These are phyloP conservation scores for Zasmidium citrigriseum DNA, from an alignment of 2,329 filamentous ascomycete species.

Conservation along the genomic window DNA sequence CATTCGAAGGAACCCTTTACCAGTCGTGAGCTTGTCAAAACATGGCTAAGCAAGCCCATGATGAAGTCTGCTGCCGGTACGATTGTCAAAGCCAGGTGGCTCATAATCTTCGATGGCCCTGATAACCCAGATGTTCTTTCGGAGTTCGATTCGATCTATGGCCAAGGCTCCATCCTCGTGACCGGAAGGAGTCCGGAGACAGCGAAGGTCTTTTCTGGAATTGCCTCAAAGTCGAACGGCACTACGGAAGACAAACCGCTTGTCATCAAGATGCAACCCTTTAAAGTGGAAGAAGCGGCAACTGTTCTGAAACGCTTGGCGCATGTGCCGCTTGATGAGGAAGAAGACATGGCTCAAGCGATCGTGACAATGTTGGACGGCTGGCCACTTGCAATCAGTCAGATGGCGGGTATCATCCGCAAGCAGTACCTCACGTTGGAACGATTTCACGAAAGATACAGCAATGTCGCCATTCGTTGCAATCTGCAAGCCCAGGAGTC, in stretches of 20 bases:
- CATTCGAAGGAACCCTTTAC: background rate
- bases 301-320: background rate
- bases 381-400: slow-evolving; percentile 10
- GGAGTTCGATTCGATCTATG: slow-evolving; percentile 1
- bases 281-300: background rate
- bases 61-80: background rate
- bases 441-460: slow-evolving; percentile 2
- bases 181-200: background rate
- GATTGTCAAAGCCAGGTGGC: background rate
- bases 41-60: background rate
- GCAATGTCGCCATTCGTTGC: background rate
- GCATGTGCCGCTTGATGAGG: background rate
- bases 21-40: slow-evolving; percentile 3
- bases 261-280: background rate
- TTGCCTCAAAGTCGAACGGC: background rate
- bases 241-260: background rate
- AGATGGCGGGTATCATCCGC: slow-evolving; percentile 6
- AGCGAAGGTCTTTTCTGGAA: background rate
- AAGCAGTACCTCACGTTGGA: background rate
- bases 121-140: background rate
- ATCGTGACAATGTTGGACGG: background rate
- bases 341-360: background rate
- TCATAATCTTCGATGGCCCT: slow-evolving; percentile 9
- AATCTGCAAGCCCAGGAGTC: background rate
- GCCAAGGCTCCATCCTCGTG: slow-evolving; percentile 9